phyloP scores from a whole-genome alignment of 495 filamentous ascomycete species.

The Penicillium steckii region DNA sequence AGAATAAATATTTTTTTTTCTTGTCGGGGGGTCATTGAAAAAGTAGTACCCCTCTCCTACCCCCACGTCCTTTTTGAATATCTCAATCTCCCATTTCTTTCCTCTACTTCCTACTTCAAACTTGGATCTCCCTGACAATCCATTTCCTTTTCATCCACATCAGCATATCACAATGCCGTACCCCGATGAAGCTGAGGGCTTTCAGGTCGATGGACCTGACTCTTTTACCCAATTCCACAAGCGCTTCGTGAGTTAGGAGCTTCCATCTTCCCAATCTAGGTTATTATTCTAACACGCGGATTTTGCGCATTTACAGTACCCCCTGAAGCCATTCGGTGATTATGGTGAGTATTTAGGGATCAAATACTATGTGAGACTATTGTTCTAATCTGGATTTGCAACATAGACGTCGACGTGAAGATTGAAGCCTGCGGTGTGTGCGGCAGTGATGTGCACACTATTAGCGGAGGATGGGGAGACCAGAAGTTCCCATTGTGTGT shows the following conservation, averaged over 20 bases:
- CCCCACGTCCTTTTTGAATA: not conserved
- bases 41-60: constrained; percentile 7
- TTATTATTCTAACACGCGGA: not conserved
- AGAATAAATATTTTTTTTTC: not conserved
- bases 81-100: not conserved
- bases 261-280: not conserved
- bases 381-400: not conserved
- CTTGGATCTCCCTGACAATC: not conserved
- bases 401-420: constrained; percentile 65
- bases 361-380: not conserved
- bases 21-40: constrained; percentile 4
- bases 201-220: constrained; percentile 61
- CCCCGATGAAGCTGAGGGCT: constrained; percentile 74
- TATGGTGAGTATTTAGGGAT: constrained; percentile 35
- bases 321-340: constrained; percentile 73
- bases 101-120: not conserved
- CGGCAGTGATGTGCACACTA: constrained; percentile 76
- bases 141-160: not conserved
- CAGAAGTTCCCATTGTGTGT: constrained; percentile 67
- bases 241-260: constrained; percentile 51
- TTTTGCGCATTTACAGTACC: constrained; percentile 51
- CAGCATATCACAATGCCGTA: constrained; percentile 58
- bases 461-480: constrained; percentile 74
- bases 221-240: constrained; percentile 64
- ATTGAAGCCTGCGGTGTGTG: constrained; percentile 77